A percentile compares a stretch with the other conserved stretches of the same genome.
Conservation (phyloP, 1,139 yeast genomes). For the Nadsonia starkeyi-henricii region DNA sequence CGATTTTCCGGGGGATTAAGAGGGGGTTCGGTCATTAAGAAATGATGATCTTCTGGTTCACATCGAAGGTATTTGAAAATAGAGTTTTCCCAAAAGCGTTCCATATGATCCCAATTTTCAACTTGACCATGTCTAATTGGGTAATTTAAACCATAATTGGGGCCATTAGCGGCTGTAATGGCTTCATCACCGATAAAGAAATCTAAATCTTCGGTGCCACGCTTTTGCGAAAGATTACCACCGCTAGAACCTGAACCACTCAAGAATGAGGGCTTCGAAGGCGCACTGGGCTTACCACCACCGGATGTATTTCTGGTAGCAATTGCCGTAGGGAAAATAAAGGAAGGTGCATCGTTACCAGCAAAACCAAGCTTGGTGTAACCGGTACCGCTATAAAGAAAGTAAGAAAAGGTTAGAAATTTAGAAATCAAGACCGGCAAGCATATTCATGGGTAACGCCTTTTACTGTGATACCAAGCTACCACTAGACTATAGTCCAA, state of each 20-base stretch:
- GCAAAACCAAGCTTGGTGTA: constrained; percentile 95
- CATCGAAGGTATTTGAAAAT: constrained; percentile 91
- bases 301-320: constrained; percentile 48
- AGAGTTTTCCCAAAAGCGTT: constrained; percentile 95
- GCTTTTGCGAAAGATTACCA: constrained; percentile 45
- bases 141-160: constrained; percentile 67
- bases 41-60: constrained; percentile 97
- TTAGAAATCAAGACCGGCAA: not conserved
- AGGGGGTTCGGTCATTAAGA: constrained; percentile 93
- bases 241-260: constrained; percentile 15
- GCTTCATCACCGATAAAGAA: constrained; percentile 96
- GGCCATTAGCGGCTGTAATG: constrained; percentile 72
- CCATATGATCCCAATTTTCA: constrained; percentile 99
- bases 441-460: not conserved
- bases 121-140: constrained; percentile 97
- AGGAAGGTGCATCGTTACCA: constrained; percentile 95
- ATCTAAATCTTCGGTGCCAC: constrained; percentile 92
- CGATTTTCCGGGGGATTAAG: constrained; percentile 97
- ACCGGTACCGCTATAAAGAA: constrained; percentile 59
- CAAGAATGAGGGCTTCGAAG: not conserved
- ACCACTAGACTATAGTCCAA: too few species aligned
- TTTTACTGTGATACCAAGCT: too few species aligned
- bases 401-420: not conserved
- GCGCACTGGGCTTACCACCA: constrained; percentile 16
- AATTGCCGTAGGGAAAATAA: constrained; percentile 94